Base-by-base conservation (phyloP, 1,284 basidiomycete genomes). In the Apiotrichum montevideense region DNA sequence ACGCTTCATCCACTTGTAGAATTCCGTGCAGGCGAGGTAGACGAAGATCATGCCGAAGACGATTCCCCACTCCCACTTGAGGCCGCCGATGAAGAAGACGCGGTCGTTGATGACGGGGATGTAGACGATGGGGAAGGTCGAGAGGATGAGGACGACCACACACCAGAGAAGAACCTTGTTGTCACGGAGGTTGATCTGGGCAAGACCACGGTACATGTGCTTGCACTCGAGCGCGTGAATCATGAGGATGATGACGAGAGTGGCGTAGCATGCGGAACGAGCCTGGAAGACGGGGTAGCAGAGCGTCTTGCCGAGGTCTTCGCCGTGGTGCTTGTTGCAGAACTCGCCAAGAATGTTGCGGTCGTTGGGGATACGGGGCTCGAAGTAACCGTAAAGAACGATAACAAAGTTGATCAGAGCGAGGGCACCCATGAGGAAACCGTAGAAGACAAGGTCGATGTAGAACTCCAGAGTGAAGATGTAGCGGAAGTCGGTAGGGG, bases 401-500 rank as follows among this genome's bases (percentile, higher is more conserved):
- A 84, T 79, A 39, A 81, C 78, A 66, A 83, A 83, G 68, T 77
- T 81, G 59, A 77, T 69, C 35, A 86, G 72, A 52, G 79, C 80
- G 29, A 82, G 78, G 0, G 77, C 80, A 4, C 83, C 84, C 77
- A 87, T 86, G 55, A 84, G 70, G 51, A 85, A 65, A 2, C 86
- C 86, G 72, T 87, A 87, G 40, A 82, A 80, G 46, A 83, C 56
- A 55, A 83, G 80, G 66, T 87, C 86, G 55, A 81, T 62, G 58
- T 82, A 80, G 68, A 76, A 77, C 64, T 76, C 76, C 67, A 77
- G 74, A 6, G 80, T 81, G 66, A 85, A 84, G 55, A 84, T 79
- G 34, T 76, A 78, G 58, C 80, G 80, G 67, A 80, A 78, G 11
- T 77, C 74, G 48, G 77, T 75, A 0, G 84, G 85, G 1, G 80